phyloP scores from a whole-genome alignment of 805 yeast species.

The Kockiozyma suomiensis region DNA sequence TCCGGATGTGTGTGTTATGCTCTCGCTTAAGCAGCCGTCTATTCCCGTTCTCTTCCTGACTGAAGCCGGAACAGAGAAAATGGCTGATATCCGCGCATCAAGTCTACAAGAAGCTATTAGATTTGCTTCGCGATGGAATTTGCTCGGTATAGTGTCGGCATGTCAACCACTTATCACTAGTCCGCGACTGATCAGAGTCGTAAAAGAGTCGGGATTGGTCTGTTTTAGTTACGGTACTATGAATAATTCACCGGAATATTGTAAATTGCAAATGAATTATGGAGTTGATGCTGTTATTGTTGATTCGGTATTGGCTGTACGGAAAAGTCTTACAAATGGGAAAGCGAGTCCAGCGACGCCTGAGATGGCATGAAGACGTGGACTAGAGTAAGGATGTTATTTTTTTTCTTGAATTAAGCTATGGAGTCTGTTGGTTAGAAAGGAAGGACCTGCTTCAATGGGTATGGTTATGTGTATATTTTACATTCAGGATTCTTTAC shows the following conservation, averaged over 20 bases:
- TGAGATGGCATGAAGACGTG: background rate
- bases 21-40: conserved; percentile 89
- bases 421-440: background rate
- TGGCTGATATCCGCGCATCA: conserved; percentile 88
- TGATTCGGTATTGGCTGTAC: conserved; percentile 68
- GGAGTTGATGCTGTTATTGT: conserved; percentile 99
- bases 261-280: conserved; percentile 82
- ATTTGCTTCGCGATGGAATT: conserved; percentile 87
- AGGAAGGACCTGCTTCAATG: no score
- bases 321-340: conserved; percentile 28
- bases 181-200: conserved; percentile 86
- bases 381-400: background rate
- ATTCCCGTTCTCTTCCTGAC: conserved; percentile 89
- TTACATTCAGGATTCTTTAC: no score
- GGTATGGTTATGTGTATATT: no score
- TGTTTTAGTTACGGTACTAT: conserved; percentile 88
- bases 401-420: background rate
- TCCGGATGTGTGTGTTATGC: conserved; percentile 85
- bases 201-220: conserved; percentile 85
- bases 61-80: conserved; percentile 78
- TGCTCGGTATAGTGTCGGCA: conserved; percentile 88
- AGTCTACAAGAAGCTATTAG: conserved; percentile 89
- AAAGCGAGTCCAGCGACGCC: background rate
- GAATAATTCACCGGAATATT: conserved; percentile 83
- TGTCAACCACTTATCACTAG: conserved; percentile 84